A percentile compares a stretch with the other conserved stretches of the same genome.
Conservation (phyloP, 1,284 basidiomycete species). For the Microbotryum violaceum region DNA sequence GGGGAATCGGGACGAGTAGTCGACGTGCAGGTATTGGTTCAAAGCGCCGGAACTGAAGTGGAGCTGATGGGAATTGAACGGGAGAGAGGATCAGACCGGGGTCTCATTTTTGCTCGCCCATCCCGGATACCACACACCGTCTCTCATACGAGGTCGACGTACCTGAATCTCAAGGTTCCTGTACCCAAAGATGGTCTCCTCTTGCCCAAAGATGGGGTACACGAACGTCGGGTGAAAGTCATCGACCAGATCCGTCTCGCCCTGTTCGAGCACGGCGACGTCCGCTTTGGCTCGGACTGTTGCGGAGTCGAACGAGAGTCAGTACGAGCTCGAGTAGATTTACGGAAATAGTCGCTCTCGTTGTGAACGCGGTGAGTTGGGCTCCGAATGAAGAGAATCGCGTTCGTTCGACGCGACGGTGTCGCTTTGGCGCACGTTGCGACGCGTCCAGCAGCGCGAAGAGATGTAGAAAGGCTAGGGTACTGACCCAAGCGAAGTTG, state of each 20-base stretch:
- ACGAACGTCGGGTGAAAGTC: constrained; percentile 37
- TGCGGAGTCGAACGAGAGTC: not conserved
- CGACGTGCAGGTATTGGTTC: constrained; percentile 63
- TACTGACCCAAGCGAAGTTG: constrained; percentile 29
- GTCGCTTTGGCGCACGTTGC: not conserved
- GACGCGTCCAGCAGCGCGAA: not conserved
- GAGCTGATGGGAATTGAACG: constrained; percentile 48
- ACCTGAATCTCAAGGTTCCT: constrained; percentile 72
- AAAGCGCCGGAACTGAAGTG: constrained; percentile 82
- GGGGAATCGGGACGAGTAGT: constrained; percentile 58
- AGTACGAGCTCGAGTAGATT: not conserved
- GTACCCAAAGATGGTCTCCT: constrained; percentile 95
- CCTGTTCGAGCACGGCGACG: constrained; percentile 4
- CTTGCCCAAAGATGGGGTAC: constrained; percentile 74
- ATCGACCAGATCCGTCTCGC: constrained; percentile 23
- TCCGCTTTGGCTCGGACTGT: constrained; percentile 19
- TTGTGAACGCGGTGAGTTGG: no score
- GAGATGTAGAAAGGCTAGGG: not conserved
- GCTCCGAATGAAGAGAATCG: not conserved
- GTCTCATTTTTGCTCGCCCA: not conserved
- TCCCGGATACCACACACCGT: no score
- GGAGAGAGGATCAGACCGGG: not conserved
- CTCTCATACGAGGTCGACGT: constrained; percentile 36
- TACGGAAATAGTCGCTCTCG: no score
- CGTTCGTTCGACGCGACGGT: not conserved